Evolutionary conservation across 331 rosid species (phyloP).

Genomic region (Prunus yedoensis): DNA sequence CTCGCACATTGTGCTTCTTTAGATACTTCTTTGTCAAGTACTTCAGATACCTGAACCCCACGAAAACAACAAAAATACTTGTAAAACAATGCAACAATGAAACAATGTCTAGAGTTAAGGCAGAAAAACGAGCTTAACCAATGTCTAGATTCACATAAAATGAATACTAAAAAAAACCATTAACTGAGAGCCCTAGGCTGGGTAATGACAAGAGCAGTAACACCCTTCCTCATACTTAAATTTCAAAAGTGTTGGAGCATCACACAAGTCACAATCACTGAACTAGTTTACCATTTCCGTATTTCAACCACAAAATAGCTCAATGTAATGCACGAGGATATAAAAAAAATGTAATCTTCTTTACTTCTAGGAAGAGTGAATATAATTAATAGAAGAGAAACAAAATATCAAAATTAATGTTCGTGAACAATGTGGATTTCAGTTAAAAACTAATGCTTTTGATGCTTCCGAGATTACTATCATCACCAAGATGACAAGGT

Average conservation of each 20-base stretch:
- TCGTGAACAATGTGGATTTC: background rate
- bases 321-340: no score
- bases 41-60: constrained; percentile 57
- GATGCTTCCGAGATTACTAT: background rate
- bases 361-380: background rate
- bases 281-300: background rate
- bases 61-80: background rate
- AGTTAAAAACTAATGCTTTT: background rate
- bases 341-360: background rate
- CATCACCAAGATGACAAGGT: background rate
- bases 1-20: constrained; percentile 60
- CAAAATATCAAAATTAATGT: background rate
- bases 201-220: no score
- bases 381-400: background rate
- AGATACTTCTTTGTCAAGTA: constrained; percentile 81
- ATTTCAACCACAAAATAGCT: background rate
- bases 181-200: no score
- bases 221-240: background rate
- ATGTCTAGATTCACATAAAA: no score
- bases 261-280: background rate
- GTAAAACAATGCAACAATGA: constrained; percentile 1
- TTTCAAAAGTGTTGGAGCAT: background rate
- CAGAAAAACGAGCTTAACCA: no score
- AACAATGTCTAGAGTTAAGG: no score
- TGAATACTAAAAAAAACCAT: background rate